phyloP scores from a whole-genome alignment of 768 basidiomycete species.

The Suillus lakei region DNA sequence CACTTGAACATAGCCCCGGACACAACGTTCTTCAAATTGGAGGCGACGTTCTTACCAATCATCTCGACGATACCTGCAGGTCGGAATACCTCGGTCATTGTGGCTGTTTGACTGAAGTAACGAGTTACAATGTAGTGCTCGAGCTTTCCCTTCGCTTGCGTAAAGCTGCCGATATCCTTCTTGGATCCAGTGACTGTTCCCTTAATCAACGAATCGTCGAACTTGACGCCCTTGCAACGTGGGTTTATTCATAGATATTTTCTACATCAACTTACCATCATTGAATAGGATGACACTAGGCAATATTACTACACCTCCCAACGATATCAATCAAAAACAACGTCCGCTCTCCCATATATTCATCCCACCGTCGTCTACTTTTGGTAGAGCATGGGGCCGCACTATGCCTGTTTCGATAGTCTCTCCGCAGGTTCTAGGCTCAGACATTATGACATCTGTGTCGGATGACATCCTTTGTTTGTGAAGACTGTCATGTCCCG shows the following conservation, averaged over 20 bases:
- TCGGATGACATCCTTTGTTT: conserved; percentile 39
- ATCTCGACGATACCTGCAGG: conserved; percentile 13
- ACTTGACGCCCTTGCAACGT: conserved; percentile 59
- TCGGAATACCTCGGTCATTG: conserved; percentile 47
- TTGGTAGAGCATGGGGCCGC: conserved; percentile 7
- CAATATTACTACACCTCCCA: conserved; percentile 33
- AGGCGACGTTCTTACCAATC: no score
- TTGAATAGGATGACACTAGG: conserved; percentile 46
- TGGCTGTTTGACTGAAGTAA: conserved; percentile 59
- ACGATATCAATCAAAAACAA: conserved; percentile 23
- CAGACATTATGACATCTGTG: conserved; percentile 21
- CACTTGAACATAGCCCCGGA: conserved; percentile 21
- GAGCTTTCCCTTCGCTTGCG: conserved; percentile 68
- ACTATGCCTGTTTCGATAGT: conserved; percentile 24
- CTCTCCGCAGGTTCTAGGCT: conserved; percentile 22
- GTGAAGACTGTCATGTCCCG: conserved; percentile 63
- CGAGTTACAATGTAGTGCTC: conserved; percentile 60
- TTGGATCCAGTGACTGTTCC: conserved; percentile 33
- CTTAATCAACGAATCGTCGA: conserved; percentile 52
- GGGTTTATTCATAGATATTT: conserved; percentile 25
- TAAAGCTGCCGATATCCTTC: conserved; percentile 58
- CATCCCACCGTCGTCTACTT: conserved; percentile 2
- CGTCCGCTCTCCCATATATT: conserved; percentile 15
- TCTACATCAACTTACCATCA: conserved; percentile 16
- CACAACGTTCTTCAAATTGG: conserved; percentile 7